A percentile compares a stretch with the other conserved stretches of the same genome.
phyloP scores from a whole-genome alignment of 495 filamentous ascomycete genomes.

The Chaetomidium leptoderma region DNA sequence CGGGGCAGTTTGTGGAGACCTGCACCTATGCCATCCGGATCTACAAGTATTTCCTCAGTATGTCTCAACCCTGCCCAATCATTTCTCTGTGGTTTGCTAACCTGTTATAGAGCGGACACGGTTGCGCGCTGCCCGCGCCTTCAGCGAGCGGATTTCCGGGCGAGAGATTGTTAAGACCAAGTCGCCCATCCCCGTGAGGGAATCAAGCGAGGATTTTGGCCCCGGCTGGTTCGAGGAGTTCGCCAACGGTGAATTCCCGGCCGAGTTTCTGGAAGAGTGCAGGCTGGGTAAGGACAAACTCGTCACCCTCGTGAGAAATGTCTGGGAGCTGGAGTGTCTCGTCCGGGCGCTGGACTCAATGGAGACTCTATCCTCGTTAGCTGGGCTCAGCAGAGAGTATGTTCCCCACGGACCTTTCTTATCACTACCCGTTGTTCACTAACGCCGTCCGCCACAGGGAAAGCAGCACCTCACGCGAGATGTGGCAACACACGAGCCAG shows the following conservation, averaged over 20 bases:
- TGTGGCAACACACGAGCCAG: slow-evolving; percentile 39
- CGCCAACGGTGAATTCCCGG: slow-evolving; percentile 29
- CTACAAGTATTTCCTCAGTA: slow-evolving; percentile 71
- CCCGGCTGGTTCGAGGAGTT: slow-evolving; percentile 43
- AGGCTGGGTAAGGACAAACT: slow-evolving; percentile 38
- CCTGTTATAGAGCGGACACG: slow-evolving; percentile 43
- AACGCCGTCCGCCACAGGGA: slow-evolving; percentile 18
- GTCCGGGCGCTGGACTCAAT: slow-evolving; percentile 62
- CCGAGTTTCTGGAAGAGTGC: slow-evolving; percentile 35
- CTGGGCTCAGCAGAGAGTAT: slow-evolving; percentile 43
- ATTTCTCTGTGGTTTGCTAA: slow-evolving; percentile 29
- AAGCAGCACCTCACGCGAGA: slow-evolving; percentile 35
- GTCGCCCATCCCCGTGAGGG: slow-evolving; percentile 24
- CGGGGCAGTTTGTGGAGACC: slow-evolving; percentile 65
- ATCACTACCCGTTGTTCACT: neutral
- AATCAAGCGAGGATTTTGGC: slow-evolving; percentile 27
- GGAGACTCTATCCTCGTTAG: slow-evolving; percentile 50
- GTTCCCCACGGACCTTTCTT: neutral
- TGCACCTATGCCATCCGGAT: slow-evolving; percentile 62
- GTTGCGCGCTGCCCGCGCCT: slow-evolving; percentile 61
- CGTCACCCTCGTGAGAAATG: slow-evolving; percentile 55
- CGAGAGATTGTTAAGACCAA: slow-evolving; percentile 41
- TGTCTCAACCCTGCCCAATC: slow-evolving; percentile 27
- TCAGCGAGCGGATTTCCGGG: slow-evolving; percentile 49
- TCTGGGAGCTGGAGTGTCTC: slow-evolving; percentile 69